These are phyloP conservation scores for Saturnispora ahearnii DNA, from an alignment of 805 yeast species.

Conservation along the genomic window DNA sequence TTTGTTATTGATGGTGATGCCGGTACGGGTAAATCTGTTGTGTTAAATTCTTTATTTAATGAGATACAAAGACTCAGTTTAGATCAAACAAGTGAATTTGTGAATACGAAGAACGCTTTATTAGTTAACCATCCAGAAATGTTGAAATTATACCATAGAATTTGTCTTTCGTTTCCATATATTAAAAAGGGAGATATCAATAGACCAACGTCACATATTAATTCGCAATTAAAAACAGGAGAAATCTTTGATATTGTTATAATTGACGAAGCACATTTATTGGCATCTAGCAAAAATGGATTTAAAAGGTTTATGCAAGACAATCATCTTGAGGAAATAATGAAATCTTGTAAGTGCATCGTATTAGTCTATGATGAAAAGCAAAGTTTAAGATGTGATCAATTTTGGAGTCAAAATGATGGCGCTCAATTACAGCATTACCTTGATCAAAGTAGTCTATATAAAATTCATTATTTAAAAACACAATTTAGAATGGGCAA, in stretches of 20 bases:
- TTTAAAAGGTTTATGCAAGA: slow-evolving; percentile 36
- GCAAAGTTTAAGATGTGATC: slow-evolving; percentile 38
- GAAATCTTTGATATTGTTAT: slow-evolving; percentile 31
- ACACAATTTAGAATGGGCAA: slow-evolving; percentile 34
- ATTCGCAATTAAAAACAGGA: slow-evolving; percentile 25
- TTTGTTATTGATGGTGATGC: slow-evolving; percentile 41
- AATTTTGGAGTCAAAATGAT: slow-evolving; percentile 31
- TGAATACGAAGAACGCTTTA: slow-evolving; percentile 29
- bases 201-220: slow-evolving; percentile 38
- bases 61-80: slow-evolving; percentile 28
- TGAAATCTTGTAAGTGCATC: slow-evolving; percentile 31
- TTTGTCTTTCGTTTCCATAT: slow-evolving; percentile 30
- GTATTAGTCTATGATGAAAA: slow-evolving; percentile 38
- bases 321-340: slow-evolving; percentile 34
- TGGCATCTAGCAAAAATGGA: slow-evolving; percentile 36
- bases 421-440: slow-evolving; percentile 29
- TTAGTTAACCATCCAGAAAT: slow-evolving; percentile 42
- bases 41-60: slow-evolving; percentile 35
- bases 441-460: slow-evolving; percentile 5
- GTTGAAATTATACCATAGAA: slow-evolving; percentile 35
- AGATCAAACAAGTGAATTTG: slow-evolving; percentile 16
- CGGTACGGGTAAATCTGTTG: slow-evolving; percentile 40
- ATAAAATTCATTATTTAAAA: slow-evolving; percentile 23
- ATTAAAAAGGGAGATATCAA: slow-evolving; percentile 32
- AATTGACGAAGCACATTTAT: slow-evolving; percentile 39